Percentiles rank a stretch among this genome's conserved stretches.
phyloP scores from a whole-genome alignment of 2,329 filamentous ascomycete genomes.

The Raffaelea ambrosiae region DNA sequence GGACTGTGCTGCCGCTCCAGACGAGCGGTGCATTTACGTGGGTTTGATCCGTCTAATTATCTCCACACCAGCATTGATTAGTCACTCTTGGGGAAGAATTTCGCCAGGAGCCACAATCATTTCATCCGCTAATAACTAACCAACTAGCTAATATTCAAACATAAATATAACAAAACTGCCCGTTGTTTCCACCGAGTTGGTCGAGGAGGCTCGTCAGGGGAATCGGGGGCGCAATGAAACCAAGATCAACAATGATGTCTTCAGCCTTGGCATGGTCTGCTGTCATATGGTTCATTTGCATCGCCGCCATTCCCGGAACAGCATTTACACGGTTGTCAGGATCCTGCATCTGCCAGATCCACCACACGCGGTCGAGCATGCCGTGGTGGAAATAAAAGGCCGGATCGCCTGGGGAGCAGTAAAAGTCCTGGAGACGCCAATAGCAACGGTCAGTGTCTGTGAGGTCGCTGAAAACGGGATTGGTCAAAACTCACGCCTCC shows the following conservation, averaged over 20 bases:
- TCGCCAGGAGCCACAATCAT: too few relatives aligned
- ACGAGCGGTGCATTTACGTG: too few relatives aligned
- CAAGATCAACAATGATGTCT: slow-evolving; percentile 15
- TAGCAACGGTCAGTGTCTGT: too few relatives aligned
- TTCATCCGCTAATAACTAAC: too few relatives aligned
- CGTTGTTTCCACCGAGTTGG: slow-evolving; percentile 17
- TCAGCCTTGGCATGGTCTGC: slow-evolving; percentile 2
- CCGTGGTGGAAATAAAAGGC: slow-evolving; percentile 32
- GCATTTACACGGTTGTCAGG: slow-evolving; percentile 20
- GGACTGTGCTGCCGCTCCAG: too few relatives aligned
- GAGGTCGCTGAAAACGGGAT: too few relatives aligned
- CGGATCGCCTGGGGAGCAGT: slow-evolving; percentile 28
- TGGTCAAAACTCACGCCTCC: too few relatives aligned
- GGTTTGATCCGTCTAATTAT: too few relatives aligned
- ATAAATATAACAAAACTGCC: slow-evolving; percentile 20
- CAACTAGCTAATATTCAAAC: too few relatives aligned
- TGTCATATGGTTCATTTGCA: slow-evolving; percentile 3
- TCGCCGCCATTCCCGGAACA: slow-evolving; percentile 16
- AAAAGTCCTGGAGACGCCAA: too few relatives aligned
- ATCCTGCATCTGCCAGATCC: slow-evolving; percentile 33
- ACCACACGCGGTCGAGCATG: slow-evolving; percentile 29
- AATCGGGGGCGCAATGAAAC: slow-evolving; percentile 17
- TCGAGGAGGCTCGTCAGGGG: slow-evolving; percentile 17
- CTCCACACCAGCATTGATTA: too few relatives aligned
- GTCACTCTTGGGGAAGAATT: too few relatives aligned